A percentile compares a stretch with the other conserved stretches of the same genome.
phyloP scores from a whole-genome alignment of 2,329 filamentous ascomycete species.

The Saccharata proteae region DNA sequence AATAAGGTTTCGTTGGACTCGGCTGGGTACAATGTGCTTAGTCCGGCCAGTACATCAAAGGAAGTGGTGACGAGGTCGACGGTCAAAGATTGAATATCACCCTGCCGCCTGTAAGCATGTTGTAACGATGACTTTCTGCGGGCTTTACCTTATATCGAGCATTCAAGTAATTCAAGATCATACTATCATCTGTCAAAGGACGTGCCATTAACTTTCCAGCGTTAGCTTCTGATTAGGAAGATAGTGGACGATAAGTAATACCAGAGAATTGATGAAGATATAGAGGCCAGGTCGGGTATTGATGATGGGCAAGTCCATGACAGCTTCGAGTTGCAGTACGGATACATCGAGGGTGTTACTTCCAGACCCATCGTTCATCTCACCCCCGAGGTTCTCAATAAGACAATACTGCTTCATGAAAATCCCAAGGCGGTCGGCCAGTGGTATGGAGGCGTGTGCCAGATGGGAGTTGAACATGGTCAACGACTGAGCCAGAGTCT shows the following conservation, averaged over 20 bases:
- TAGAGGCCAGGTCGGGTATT: constrained; percentile 76
- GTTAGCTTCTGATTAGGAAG: constrained; percentile 19
- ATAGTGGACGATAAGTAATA: constrained; percentile 29
- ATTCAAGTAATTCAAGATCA: constrained; percentile 67
- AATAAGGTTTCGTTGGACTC: constrained; percentile 51
- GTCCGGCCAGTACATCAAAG: constrained; percentile 66
- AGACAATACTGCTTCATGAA: constrained; percentile 30
- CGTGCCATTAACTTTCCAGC: constrained; percentile 61
- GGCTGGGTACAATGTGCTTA: constrained; percentile 53
- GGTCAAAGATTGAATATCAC: constrained; percentile 63
- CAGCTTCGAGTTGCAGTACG: constrained; percentile 40
- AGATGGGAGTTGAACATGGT: constrained; percentile 28
- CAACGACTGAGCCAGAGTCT: constrained; percentile 19
- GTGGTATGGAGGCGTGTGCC: constrained; percentile 43
- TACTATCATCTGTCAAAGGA: constrained; percentile 70
- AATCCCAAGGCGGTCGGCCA: constrained; percentile 26
- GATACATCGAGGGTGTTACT: constrained; percentile 28
- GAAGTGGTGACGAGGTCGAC: constrained; percentile 77
- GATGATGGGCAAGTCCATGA: constrained; percentile 55
- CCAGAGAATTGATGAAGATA: constrained; percentile 70
- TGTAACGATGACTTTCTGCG: constrained; percentile 4
- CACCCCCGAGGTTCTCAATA: constrained; percentile 30
- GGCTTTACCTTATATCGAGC: constrained; percentile 66
- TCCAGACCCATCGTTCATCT: constrained; percentile 29
- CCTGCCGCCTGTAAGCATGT: constrained; percentile 35